phyloP scores from a whole-genome alignment of 306 rosid species.

The Glycyrrhiza uralensis region DNA sequence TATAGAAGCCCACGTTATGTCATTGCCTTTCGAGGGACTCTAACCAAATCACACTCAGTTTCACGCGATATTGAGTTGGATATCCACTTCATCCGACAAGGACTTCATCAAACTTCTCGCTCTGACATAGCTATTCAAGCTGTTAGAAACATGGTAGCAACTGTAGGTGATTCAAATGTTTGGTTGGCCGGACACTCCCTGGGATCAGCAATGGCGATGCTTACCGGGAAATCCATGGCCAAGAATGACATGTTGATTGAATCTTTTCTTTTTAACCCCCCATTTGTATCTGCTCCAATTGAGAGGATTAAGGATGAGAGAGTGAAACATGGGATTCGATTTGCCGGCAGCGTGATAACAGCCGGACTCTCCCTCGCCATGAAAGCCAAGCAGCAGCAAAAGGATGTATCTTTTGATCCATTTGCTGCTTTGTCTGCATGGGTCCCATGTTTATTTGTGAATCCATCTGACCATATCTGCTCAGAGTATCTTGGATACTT shows the following conservation, averaged over 20 bases:
- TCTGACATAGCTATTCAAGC: constrained; percentile 78
- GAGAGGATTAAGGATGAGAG: constrained; percentile 75
- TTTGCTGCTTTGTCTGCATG: constrained; percentile 68
- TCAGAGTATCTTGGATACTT: constrained; percentile 90
- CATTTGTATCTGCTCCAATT: constrained; percentile 73
- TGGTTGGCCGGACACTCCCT: constrained; percentile 97
- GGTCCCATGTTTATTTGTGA: constrained; percentile 77
- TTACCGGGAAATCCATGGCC: constrained; percentile 85
- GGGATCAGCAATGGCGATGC: constrained; percentile 92
- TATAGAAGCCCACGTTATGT: constrained; percentile 66
- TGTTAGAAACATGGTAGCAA: constrained; percentile 68
- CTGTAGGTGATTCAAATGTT: constrained; percentile 69
- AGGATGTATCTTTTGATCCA: constrained; percentile 35
- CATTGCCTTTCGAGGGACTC: constrained; percentile 87
- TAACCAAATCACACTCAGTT: constrained; percentile 58
- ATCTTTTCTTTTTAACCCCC: constrained; percentile 87
- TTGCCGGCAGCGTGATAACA: constrained; percentile 76
- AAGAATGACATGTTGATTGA: constrained; percentile 46
- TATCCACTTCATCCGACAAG: constrained; percentile 58
- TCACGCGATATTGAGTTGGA: constrained; percentile 78
- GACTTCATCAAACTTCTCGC: constrained; percentile 80
- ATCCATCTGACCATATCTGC: constrained; percentile 70
- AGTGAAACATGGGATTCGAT: constrained; percentile 73
- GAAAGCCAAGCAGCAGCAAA: constrained; percentile 50
- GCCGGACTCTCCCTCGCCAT: constrained; percentile 80